Evolutionary conservation across 176 grass and related monocot species (phyloP).

Genomic region (Aegilops tauschii): DNA sequence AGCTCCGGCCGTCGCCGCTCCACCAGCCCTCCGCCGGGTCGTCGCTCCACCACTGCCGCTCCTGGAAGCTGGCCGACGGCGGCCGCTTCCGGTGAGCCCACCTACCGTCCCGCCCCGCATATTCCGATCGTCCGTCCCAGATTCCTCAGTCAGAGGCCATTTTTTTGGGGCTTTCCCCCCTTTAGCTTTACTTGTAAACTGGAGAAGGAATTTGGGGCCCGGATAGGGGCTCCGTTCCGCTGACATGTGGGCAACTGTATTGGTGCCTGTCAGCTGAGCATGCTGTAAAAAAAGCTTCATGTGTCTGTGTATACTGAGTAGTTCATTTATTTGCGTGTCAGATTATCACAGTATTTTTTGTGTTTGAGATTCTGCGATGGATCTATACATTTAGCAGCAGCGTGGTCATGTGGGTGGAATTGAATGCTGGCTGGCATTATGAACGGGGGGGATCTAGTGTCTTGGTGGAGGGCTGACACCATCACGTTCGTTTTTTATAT

Average conservation of each 20-base stretch:
- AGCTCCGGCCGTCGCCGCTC: conserved; percentile 59
- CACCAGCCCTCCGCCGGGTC: conserved; percentile 37
- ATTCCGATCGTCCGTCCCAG: neutral
- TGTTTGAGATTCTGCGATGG: conserved; percentile 2
- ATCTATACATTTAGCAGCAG: neutral
- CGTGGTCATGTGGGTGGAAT: conserved; percentile 29
- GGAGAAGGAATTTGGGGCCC: neutral
- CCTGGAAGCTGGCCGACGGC: conserved; percentile 74
- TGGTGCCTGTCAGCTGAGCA: conserved; percentile 12
- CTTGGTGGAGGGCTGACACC: neutral
- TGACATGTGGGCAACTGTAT: conserved; percentile 20
- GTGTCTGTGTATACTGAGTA: conserved; percentile 3
- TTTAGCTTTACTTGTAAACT: conserved; percentile 11
- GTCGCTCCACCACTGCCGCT: conserved; percentile 61
- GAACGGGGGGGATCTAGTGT: conserved; percentile 16
- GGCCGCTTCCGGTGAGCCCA: conserved; percentile 56
- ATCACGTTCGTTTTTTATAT: neutral
- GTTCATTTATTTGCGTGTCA: neutral
- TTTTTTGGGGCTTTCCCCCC: neutral
- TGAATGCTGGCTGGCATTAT: conserved; percentile 28
- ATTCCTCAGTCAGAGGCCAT: neutral
- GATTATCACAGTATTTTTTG: neutral
- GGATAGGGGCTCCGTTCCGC: neutral
- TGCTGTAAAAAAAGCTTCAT: conserved; percentile 18
- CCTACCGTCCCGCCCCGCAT: neutral